phyloP scores from a whole-genome alignment of 192 early-diverging fungal species.

The Coemansia sp. region DNA sequence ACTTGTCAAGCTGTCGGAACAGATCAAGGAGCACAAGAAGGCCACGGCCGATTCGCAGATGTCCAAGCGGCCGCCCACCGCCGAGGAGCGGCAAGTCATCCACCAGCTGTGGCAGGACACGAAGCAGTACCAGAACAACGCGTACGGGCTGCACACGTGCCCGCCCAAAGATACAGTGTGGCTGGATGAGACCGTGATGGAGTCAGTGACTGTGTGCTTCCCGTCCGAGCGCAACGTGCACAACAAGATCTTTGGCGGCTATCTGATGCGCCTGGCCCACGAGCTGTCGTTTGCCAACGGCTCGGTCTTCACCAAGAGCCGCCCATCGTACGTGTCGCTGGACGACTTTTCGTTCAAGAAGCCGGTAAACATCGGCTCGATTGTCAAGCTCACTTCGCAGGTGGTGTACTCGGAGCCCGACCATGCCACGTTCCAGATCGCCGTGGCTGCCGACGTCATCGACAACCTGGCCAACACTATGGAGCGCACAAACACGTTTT shows the following conservation, averaged over 20 bases:
- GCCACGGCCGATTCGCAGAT: conserved; percentile 50
- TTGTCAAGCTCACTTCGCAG: conserved; percentile 70
- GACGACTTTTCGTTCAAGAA: conserved; percentile 77
- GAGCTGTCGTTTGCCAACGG: conserved; percentile 81
- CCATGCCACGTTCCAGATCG: conserved; percentile 61
- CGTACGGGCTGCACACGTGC: conserved; percentile 18
- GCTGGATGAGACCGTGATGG: conserved; percentile 74
- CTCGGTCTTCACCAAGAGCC: conserved; percentile 59
- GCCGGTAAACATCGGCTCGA: conserved; percentile 78
- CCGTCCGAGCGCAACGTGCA: conserved; percentile 82
- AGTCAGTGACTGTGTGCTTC: conserved; percentile 63
- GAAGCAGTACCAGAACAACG: conserved; percentile 54
- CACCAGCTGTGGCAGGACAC: conserved; percentile 76
- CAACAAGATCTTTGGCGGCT: conserved; percentile 72
- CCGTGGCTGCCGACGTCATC: conserved; percentile 70
- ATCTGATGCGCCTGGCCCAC: conserved; percentile 79
- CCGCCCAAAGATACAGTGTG: conserved; percentile 57
- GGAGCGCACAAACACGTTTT: conserved; percentile 82
- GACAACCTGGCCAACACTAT: conserved; percentile 57
- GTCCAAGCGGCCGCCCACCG: conserved; percentile 66
- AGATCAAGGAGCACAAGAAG: conserved; percentile 59
- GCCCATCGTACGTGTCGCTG: conserved; percentile 60
- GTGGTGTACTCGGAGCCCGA: conserved; percentile 69
- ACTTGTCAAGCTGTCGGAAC: conserved; percentile 66
- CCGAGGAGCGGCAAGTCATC: conserved; percentile 72